These are phyloP conservation scores for Dryas drummondii DNA, from an alignment of 306 rosid species.

Conservation along the genomic window DNA sequence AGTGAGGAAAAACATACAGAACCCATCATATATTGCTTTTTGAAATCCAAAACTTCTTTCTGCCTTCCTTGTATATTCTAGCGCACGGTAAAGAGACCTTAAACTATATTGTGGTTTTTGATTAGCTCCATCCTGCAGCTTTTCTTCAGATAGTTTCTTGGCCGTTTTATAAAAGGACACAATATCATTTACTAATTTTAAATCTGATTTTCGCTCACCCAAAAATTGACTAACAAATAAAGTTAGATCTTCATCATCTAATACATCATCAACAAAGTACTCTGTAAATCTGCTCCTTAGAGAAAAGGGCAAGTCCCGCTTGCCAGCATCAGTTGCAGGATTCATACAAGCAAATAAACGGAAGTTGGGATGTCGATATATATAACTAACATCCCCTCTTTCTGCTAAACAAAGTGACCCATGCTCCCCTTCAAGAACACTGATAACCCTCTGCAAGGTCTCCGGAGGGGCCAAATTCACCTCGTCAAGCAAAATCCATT, in stretches of 20 bases:
- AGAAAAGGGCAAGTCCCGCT: slow-evolving; percentile 82
- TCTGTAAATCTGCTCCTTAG: slow-evolving; percentile 91
- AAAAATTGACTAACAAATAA: slow-evolving; percentile 56
- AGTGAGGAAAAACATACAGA: slow-evolving; percentile 80
- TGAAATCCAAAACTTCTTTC: slow-evolving; percentile 53
- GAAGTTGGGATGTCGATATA: slow-evolving; percentile 76
- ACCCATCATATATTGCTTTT: slow-evolving; percentile 84
- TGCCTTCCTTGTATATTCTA: slow-evolving; percentile 74
- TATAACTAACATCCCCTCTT: slow-evolving; percentile 79
- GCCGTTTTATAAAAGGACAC: slow-evolving; percentile 70
- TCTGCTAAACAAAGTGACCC: slow-evolving; percentile 87
- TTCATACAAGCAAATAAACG: slow-evolving; percentile 98
- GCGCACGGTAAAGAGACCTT: slow-evolving; percentile 88
- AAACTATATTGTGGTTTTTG: slow-evolving; percentile 93
- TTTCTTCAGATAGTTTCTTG: slow-evolving; percentile 71
- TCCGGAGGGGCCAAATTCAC: slow-evolving; percentile 97
- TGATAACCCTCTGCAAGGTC: slow-evolving; percentile 85
- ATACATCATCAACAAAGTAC: slow-evolving; percentile 82
- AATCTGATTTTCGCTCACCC: slow-evolving; percentile 34
- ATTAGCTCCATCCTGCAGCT: slow-evolving; percentile 91
- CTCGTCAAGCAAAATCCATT: slow-evolving; percentile 98
- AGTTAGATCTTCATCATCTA: slow-evolving; percentile 72
- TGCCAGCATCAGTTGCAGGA: slow-evolving; percentile 99
- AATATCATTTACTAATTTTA: slow-evolving; percentile 45
- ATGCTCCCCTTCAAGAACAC: slow-evolving; percentile 88